Conservation (phyloP, 768 basidiomycete species). For the Serpula lacrymans region DNA sequence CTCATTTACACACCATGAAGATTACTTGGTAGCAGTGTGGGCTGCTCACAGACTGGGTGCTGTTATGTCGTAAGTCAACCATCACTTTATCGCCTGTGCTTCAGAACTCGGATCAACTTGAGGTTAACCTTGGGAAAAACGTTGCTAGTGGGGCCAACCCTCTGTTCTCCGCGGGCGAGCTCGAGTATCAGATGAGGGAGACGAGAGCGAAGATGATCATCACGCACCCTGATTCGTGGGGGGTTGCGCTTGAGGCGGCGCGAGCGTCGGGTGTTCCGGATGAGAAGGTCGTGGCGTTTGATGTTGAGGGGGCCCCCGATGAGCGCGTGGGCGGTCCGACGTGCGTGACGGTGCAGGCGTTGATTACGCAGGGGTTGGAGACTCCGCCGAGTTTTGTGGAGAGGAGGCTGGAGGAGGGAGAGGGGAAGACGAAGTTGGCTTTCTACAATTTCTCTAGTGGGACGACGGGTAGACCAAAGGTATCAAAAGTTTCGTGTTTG, state of each 20-base stretch:
- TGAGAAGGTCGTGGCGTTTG: slow-evolving; percentile 42
- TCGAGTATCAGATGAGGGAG: slow-evolving; percentile 51
- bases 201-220: slow-evolving; percentile 48
- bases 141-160: slow-evolving; percentile 57
- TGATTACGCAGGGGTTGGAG: slow-evolving; percentile 48
- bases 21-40: slow-evolving; percentile 55
- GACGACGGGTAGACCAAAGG: slow-evolving; percentile 75
- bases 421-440: slow-evolving; percentile 67
- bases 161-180: slow-evolving; percentile 52
- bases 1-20: slow-evolving; percentile 22
- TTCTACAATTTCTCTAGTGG: slow-evolving; percentile 73
- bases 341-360: slow-evolving; percentile 35
- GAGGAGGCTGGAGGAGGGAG: slow-evolving; percentile 48
- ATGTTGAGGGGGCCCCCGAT: slow-evolving; percentile 23
- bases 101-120: slow-evolving; percentile 4
- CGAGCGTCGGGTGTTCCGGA: slow-evolving; percentile 36
- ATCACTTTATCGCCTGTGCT: background rate
- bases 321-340: slow-evolving; percentile 1
- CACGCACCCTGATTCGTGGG: slow-evolving; percentile 41
- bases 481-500: slow-evolving; percentile 18
- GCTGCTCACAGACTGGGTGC: slow-evolving; percentile 55
- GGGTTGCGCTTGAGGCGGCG: slow-evolving; percentile 44
- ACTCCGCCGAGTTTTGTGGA: slow-evolving; percentile 42
- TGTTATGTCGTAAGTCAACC: slow-evolving; percentile 47
- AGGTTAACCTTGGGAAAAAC: too few relatives aligned